phyloP scores from a whole-genome alignment of 192 early-diverging fungal species.

The Coemansia sp. region DNA sequence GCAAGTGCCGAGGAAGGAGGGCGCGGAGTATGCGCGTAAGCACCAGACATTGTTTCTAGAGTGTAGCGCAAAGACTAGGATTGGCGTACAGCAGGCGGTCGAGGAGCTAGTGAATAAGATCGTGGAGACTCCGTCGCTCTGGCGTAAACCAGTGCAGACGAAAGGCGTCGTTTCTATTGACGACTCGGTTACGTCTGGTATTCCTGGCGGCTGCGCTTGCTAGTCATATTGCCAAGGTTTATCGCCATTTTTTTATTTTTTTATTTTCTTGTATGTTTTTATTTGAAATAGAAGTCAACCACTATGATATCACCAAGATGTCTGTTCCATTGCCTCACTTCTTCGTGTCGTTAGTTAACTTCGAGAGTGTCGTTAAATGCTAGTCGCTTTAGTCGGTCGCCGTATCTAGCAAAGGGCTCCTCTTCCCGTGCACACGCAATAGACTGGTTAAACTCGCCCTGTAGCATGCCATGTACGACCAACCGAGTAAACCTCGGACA shows the following conservation, averaged over 20 bases:
- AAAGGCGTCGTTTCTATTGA: constrained; percentile 43
- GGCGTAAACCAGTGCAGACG: constrained; percentile 58
- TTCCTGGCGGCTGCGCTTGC: constrained; percentile 42
- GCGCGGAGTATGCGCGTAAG: constrained; percentile 85
- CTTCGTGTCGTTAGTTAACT: background rate
- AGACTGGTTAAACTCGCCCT: background rate
- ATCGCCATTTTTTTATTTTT: background rate
- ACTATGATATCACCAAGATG: background rate
- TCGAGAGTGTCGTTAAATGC: background rate
- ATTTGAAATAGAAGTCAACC: background rate
- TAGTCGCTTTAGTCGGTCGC: background rate
- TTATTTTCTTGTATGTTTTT: background rate
- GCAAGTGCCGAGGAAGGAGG: constrained; percentile 81
- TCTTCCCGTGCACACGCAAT: background rate
- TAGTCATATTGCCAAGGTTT: background rate
- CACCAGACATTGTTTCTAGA: constrained; percentile 95
- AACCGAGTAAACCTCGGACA: constrained; percentile 7
- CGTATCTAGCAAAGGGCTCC: background rate
- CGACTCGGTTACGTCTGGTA: constrained; percentile 47
- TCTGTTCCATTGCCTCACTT: background rate
- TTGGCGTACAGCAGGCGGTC: constrained; percentile 92
- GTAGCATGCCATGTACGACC: background rate
- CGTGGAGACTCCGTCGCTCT: constrained; percentile 68
- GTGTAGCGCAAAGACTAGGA: constrained; percentile 92
- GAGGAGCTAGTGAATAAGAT: constrained; percentile 92